These are phyloP conservation scores for Phaseolus lunatus DNA, from an alignment of 306 rosid genomes.

Conservation along the genomic window DNA sequence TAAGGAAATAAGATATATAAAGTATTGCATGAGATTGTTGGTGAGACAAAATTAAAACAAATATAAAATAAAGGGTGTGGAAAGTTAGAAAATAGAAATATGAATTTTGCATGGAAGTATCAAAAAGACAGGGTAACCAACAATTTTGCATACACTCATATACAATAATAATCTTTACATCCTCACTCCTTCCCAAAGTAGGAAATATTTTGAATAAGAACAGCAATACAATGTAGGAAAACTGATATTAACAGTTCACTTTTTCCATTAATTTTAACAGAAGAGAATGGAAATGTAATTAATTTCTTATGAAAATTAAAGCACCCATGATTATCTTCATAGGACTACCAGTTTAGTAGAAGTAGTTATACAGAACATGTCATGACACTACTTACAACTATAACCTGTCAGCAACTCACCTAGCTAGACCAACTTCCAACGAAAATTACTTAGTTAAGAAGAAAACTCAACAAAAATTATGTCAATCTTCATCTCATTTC, in stretches of 20 bases:
- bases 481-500: constrained; percentile 11
- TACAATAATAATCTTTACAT: background rate
- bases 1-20: background rate
- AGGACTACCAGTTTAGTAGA: constrained; percentile 30
- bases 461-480: constrained; percentile 4
- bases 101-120: background rate
- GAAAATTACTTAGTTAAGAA: background rate
- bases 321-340: constrained; percentile 16
- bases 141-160: background rate
- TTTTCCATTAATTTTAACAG: background rate
- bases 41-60: background rate
- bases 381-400: constrained; percentile 2
- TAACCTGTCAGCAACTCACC: constrained; percentile 19
- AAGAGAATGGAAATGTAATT: background rate
- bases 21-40: background rate
- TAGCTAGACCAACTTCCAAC: constrained; percentile 10
- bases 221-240: background rate
- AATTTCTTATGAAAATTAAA: constrained; percentile 1
- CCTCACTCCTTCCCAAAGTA: background rate
- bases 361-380: constrained; percentile 31
- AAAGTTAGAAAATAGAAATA: background rate
- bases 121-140: constrained; percentile 16
- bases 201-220: background rate
- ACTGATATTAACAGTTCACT: background rate
- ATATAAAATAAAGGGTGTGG: background rate